Base-by-base conservation (phyloP, 305 asterid species). In the Solanum hybrid region DNA sequence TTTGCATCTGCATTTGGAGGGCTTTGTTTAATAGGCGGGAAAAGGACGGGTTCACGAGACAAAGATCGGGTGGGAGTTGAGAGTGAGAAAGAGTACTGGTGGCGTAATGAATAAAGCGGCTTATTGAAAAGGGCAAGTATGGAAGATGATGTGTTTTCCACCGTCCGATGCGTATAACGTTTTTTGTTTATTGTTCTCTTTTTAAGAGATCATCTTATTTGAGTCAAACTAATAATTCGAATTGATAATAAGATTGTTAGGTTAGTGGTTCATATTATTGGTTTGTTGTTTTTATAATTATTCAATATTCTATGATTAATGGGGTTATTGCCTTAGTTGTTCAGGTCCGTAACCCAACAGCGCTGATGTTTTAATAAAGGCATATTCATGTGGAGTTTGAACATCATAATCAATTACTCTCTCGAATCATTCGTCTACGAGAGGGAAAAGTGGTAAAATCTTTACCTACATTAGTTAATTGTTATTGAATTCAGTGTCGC, bases 1-100 rank as follows among this genome's bases (percentile, higher is more conserved):
- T 90, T 87, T 94, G 98, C 88, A 91, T 92, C 60, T 91, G 94
- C 95, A 92, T 90, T 82, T 81, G 71, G 75, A 88, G 79, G 32
- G 71, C 6, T 73, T 26, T 38, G 46, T n/a, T n/a, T 37, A 27
- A 27, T 87, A 72, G 51, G 85, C 38, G 42, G 86, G 75, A 87
- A 87, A 42, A 5, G 38, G 8, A 14, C 38, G 24, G 4, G n/a
- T 34, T 85, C 88, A 85, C 77, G 77, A 85, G 77, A 32, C 32
- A 22, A 2, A 56, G 77, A 85, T 51, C 5, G 7, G 73, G 42
- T 29, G 73, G 75, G 29, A 51, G 40, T 51, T 51, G 72, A 3
- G 27, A 81, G 87, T 42, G 27, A 82, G 37, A 8, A 80, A 22
- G 73, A 17, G 12, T 4, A 22, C 22, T 3, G 51, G n/a, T 22